Percentiles rank a stretch among this genome's conserved stretches.
Evolutionary conservation across 352 stramenopile species (phyloP).

Genomic region (Phytophthora chlamydospora): DNA sequence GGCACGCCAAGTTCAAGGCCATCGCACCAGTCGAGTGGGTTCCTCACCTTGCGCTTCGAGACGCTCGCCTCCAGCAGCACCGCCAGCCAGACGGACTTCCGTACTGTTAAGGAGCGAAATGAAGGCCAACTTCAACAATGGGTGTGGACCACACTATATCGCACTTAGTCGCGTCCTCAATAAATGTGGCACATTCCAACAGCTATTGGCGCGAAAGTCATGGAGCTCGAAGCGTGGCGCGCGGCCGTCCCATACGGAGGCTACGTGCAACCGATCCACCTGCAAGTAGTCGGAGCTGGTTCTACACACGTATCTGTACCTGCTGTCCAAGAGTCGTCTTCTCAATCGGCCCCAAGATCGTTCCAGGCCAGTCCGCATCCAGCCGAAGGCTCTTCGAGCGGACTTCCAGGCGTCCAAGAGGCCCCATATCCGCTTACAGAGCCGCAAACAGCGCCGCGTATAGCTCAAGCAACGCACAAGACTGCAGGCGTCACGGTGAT

Average conservation of each 20-base stretch:
- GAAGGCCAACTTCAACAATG: conserved; percentile 3
- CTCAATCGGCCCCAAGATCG: conserved; percentile 17
- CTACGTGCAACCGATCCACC: conserved; percentile 55
- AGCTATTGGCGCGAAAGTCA: conserved; percentile 14
- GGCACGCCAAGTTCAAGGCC: too few relatives aligned
- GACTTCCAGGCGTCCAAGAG: background rate
- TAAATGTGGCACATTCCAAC: conserved; percentile 4
- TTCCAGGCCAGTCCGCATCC: conserved; percentile 4
- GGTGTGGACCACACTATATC: conserved; percentile 3
- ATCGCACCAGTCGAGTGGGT: too few relatives aligned
- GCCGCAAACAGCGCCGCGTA: background rate
- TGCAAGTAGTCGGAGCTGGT: conserved; percentile 29
- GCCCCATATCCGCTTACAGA: conserved; percentile 18
- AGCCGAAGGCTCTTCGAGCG: conserved; percentile 4
- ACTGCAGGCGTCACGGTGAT: conserved; percentile 35
- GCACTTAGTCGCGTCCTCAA: conserved; percentile 6
- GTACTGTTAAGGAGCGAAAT: background rate
- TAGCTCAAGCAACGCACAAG: background rate
- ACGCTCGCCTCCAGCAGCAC: background rate
- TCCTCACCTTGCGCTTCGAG: too few relatives aligned
- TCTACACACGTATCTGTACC: background rate
- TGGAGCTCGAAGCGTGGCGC: conserved; percentile 47
- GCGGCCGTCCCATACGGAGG: conserved; percentile 41
- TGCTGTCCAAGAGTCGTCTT: conserved; percentile 4
- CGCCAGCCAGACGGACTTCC: background rate